phyloP scores from a whole-genome alignment of 345 rosid species.

The thale cress (Arabidopsis thaliana) region TAIR10.1 NC_003070.9:21304501-21305000 shows the following conservation, averaged over 20 bases:
- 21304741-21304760: background rate
- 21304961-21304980: no score
- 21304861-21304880: conserved; percentile 86
- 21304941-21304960: no score
- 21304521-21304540: conserved; percentile 50
- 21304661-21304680: no score
- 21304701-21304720: no score
- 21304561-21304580: conserved; percentile 96
- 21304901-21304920: conserved; percentile 70
- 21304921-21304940: conserved; percentile 52
- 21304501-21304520: background rate
- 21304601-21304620: conserved; percentile 39
- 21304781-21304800: background rate
- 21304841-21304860: conserved; percentile 45
- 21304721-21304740: no score
- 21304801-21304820: background rate
- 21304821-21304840: background rate
- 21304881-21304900: conserved; percentile 67
- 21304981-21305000: no score
- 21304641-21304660: background rate
- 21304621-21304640: background rate
- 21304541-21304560: conserved; percentile 95
- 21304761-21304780: no score
- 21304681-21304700: no score
- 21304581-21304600: conserved; percentile 81